A percentile compares a stretch with the other conserved stretches of the same genome.
These are phyloP conservation scores for Symbiodinium pilosum DNA, from an alignment of 73 alveolate species.

Conservation along the genomic window DNA sequence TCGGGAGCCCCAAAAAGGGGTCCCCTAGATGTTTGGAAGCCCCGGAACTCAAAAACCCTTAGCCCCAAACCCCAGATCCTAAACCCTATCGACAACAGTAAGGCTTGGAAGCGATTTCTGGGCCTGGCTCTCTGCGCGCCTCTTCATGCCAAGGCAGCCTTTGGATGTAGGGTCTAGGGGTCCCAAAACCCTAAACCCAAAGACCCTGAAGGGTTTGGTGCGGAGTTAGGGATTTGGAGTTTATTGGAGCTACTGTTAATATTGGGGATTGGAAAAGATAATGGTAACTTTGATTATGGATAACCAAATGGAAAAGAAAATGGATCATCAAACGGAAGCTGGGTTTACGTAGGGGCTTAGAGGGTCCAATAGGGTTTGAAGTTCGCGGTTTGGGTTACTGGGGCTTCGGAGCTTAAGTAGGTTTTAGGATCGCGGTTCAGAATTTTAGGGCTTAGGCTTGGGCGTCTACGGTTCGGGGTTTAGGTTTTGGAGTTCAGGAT, in stretches of 20 bases:
- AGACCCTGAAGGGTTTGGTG: background rate
- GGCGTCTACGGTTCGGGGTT: background rate
- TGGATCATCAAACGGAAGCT: no score
- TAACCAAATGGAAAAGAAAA: no score
- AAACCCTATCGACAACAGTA: no score
- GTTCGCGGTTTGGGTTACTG: background rate
- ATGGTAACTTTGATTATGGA: no score
- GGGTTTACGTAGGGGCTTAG: no score
- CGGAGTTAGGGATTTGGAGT: background rate
- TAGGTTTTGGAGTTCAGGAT: background rate
- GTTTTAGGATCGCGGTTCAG: background rate
- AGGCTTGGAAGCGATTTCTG: slow-evolving; percentile 15
- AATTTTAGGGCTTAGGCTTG: background rate
- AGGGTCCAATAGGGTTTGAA: no score
- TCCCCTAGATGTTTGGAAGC: no score
- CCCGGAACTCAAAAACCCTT: no score
- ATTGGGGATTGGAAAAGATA: no score
- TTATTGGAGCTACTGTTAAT: no score
- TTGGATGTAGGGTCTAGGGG: background rate
- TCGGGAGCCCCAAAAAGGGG: no score
- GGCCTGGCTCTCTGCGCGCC: slow-evolving; percentile 12
- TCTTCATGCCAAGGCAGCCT: background rate
- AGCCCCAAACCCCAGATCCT: background rate
- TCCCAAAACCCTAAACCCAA: no score
- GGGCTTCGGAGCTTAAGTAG: background rate